A percentile compares a stretch with the other conserved stretches of the same genome.
Conservation (phyloP, 129 eudicot genomes). For the Escallonia rubra region DNA sequence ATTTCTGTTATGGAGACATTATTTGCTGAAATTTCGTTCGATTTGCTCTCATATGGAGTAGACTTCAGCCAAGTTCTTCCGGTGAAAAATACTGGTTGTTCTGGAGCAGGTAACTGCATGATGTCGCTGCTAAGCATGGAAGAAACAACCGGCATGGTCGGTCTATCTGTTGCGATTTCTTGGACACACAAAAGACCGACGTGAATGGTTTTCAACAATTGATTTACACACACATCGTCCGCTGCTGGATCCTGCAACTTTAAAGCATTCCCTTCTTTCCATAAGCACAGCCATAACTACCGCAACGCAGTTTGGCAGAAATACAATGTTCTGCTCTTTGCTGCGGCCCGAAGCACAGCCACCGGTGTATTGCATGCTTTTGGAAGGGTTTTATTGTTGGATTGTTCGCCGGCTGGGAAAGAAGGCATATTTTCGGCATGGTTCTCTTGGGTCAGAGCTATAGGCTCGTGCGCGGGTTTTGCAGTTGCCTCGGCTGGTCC, state of each 20-base stretch:
- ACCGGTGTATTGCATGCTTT: constrained; percentile 56
- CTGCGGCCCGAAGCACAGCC: constrained; percentile 47
- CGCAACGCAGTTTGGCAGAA: constrained; percentile 34
- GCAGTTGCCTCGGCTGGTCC: constrained; percentile 46
- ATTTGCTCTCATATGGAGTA: no score
- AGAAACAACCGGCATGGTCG: background rate
- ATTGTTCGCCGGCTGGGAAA: constrained; percentile 70
- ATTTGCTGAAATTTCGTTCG: no score
- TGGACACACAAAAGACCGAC: constrained; percentile 31
- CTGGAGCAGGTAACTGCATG: no score
- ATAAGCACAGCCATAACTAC: constrained; percentile 1
- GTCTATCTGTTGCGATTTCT: constrained; percentile 22
- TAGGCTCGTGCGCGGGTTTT: constrained; percentile 54
- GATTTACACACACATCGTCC: constrained; percentile 3
- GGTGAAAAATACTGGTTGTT: no score
- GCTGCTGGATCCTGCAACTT: constrained; percentile 23
- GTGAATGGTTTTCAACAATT: constrained; percentile 20
- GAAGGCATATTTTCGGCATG: constrained; percentile 75
- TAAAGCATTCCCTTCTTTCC: constrained; percentile 2
- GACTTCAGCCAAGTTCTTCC: no score
- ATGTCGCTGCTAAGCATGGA: no score
- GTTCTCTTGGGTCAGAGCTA: constrained; percentile 68
- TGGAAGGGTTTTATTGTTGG: constrained; percentile 65
- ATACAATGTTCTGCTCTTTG: constrained; percentile 36
- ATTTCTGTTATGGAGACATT: no score